Percentiles rank a stretch among this genome's conserved stretches.
Evolutionary conservation across 2,329 filamentous ascomycete species (phyloP).

Genomic region (Parascedosporium putredinis): DNA sequence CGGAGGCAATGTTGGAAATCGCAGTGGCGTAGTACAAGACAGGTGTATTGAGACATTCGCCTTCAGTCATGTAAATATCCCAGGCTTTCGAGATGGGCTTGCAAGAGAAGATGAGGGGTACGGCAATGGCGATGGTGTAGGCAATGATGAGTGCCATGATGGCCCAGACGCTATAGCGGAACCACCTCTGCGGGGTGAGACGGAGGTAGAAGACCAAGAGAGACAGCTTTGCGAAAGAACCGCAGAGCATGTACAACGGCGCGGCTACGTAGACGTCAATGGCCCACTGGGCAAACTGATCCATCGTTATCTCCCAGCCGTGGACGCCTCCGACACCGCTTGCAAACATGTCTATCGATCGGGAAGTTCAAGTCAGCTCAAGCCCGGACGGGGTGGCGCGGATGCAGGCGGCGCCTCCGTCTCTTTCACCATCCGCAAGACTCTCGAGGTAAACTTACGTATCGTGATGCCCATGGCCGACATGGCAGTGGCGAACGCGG

Average conservation of each 20-base stretch:
- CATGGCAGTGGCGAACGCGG: slow-evolving; percentile 9
- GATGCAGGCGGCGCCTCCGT: slow-evolving; percentile 14
- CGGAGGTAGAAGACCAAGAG: slow-evolving; percentile 28
- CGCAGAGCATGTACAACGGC: slow-evolving; percentile 23
- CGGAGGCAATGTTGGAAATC: slow-evolving; percentile 34
- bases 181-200: slow-evolving; percentile 24
- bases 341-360: slow-evolving; percentile 11
- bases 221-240: slow-evolving; percentile 25
- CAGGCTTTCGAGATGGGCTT: slow-evolving; percentile 22
- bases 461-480: slow-evolving; percentile 8
- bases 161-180: slow-evolving; percentile 20
- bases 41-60: slow-evolving; percentile 33
- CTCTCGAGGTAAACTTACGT: slow-evolving; percentile 11
- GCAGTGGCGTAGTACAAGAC: slow-evolving; percentile 38
- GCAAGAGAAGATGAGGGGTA: slow-evolving; percentile 27
- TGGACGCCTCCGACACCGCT: slow-evolving; percentile 18
- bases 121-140: slow-evolving; percentile 23
- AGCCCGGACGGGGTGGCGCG: neutral
- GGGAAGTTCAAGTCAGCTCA: neutral
- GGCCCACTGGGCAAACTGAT: slow-evolving; percentile 14
- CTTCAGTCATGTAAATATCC: slow-evolving; percentile 19
- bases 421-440: slow-evolving; percentile 14
- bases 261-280: slow-evolving; percentile 15
- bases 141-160: slow-evolving; percentile 19
- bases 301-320: slow-evolving; percentile 20